Base-by-base conservation (phyloP, 2,329 filamentous ascomycete species). In the Aphanoascus verrucosus region DNA sequence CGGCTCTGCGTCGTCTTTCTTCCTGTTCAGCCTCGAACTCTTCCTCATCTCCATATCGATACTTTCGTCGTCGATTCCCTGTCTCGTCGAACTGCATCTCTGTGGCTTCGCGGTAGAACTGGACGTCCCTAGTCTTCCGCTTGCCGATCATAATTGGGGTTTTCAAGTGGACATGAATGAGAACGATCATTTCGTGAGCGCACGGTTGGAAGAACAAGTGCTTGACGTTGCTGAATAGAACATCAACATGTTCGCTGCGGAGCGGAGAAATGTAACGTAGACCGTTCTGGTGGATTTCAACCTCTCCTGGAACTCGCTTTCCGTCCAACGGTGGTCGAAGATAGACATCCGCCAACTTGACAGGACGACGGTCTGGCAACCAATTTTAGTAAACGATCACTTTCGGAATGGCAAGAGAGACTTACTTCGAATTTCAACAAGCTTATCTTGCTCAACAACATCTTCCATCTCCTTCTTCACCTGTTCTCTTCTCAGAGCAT, bases 381-480 rank as follows among this genome's bases (percentile, higher is more conserved):
- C 38, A 34, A 65, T 79, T n/a, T n/a, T 72, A 81, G 74, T 53
- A 62, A 48, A 49, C 1, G 9, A 35, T 28, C 17, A 44, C n/a
- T 54, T 19, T 15, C 7, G 37, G 41, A 44, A 31, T 11, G 31
- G 17, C 8, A 28, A 28, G 31, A 11, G 5, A n/a, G 4, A 57
- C 83, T 74, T 75, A 88, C 86, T 95, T 76, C 93, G 80, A 61
- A 97, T 90, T 66, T 96, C 90, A 61, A 94, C 77, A 50, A 98
- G 81, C 74, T 98, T 98, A 68, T 98, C 93, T 69, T 98, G 93
- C 71, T 97, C 93, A 5, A 98, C 90, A 19, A 98, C 93, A 69
- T 98, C 93, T 67, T 98, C 93, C 86, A 98, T 86, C 62, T 98
- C 91, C 74, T 98, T 98, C 81, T 97, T 96, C 71, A 96, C 91